phyloP scores from a whole-genome alignment of 2,329 filamentous ascomycete genomes.

The Metarhizium guizhouense region DNA sequence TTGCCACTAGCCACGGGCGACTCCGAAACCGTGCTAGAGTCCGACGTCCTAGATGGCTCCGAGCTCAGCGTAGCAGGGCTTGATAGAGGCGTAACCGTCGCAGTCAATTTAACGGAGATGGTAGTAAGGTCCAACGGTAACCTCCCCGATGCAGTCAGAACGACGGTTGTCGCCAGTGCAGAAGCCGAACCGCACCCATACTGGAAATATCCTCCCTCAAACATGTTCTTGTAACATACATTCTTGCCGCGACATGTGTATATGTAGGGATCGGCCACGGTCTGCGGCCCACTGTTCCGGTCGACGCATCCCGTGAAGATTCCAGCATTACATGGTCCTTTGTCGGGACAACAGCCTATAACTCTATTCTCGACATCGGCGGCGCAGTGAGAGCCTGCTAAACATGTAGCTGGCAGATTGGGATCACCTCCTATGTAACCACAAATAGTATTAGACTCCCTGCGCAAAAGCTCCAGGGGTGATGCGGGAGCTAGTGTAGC shows the following conservation, averaged over 20 bases:
- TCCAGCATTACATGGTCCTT: conserved; percentile 40
- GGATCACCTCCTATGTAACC: conserved; percentile 47
- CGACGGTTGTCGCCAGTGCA: conserved; percentile 38
- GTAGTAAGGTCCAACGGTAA: conserved; percentile 24
- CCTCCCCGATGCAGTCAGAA: conserved; percentile 34
- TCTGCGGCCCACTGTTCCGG: conserved; percentile 37
- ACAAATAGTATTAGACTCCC: conserved; percentile 45
- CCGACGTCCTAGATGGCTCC: conserved; percentile 8
- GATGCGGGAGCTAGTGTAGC: conserved; percentile 27
- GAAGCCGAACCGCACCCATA: conserved; percentile 46
- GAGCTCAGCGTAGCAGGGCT: conserved; percentile 32
- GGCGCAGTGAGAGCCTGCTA: conserved; percentile 49
- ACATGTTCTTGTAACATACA: conserved; percentile 47
- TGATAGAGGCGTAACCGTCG: conserved; percentile 26
- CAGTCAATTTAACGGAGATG: conserved; percentile 32
- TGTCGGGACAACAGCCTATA: conserved; percentile 49
- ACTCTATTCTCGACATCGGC: conserved; percentile 38
- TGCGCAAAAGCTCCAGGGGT: conserved; percentile 27
- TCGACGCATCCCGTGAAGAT: conserved; percentile 52
- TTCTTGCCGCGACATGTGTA: conserved; percentile 43
- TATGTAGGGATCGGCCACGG: conserved; percentile 45
- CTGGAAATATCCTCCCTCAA: conserved; percentile 46
- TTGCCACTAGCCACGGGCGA: not conserved
- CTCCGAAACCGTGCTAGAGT: not conserved
- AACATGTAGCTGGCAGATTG: conserved; percentile 46